Conservation (phyloP, 441 rosid genomes). For the Adansonia grandidieri region DNA sequence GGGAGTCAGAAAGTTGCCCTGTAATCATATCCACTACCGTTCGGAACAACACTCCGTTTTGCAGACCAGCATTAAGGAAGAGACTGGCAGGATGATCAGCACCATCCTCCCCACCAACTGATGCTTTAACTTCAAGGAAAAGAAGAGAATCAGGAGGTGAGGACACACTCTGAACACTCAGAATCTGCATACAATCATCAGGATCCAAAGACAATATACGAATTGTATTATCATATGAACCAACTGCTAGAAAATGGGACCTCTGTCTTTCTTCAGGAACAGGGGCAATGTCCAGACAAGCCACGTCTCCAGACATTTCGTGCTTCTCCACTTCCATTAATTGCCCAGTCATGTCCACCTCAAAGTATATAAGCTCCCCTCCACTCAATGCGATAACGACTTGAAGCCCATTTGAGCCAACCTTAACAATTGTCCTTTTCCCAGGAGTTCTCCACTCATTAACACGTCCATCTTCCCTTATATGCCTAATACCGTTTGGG, state of each 20-base stretch:
- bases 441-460: constrained; percentile 99
- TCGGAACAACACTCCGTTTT: constrained; percentile 86
- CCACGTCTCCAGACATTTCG: constrained; percentile 97
- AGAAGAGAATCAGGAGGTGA: constrained; percentile 94
- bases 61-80: constrained; percentile 93
- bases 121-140: constrained; percentile 96
- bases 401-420: constrained; percentile 91
- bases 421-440: constrained; percentile 94
- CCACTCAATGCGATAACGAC: constrained; percentile 94
- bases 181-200: constrained; percentile 93
- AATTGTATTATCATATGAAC: constrained; percentile 89
- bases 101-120: constrained; percentile 93
- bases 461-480: constrained; percentile 91
- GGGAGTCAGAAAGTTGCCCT: constrained; percentile 96
- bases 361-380: constrained; percentile 94
- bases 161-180: constrained; percentile 94
- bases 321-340: constrained; percentile 97
- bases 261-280: constrained; percentile 99
- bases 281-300: constrained; percentile 95
- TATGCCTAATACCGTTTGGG: constrained; percentile 78
- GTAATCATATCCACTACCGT: constrained; percentile 97
- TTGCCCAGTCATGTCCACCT: constrained; percentile 94
- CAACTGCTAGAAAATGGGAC: constrained; percentile 95
- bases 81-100: constrained; percentile 98
- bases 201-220: constrained; percentile 94